Conservation (phyloP, 2,329 filamentous ascomycete species). For the Amauroascus verrucosus region DNA sequence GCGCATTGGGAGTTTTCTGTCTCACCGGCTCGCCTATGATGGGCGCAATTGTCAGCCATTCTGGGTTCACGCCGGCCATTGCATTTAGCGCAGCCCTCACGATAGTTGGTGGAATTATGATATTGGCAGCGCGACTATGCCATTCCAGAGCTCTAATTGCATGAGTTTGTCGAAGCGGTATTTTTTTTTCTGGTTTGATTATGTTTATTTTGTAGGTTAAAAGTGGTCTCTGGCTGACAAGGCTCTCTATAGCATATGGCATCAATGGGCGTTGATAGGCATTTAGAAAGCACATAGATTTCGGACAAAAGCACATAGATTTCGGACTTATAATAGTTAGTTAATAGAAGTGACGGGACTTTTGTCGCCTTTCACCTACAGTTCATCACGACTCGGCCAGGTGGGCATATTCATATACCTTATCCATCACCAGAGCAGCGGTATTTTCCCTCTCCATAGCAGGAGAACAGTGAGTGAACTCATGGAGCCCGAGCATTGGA, state of each 20-base stretch:
- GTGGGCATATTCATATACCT: too few relatives aligned
- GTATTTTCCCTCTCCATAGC: too few relatives aligned
- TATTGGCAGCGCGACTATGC: slow-evolving; percentile 9
- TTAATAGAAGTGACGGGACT: too few relatives aligned
- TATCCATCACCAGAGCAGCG: too few relatives aligned
- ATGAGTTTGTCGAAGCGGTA: background rate
- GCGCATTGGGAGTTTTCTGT: slow-evolving; percentile 13
- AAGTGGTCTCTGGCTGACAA: background rate
- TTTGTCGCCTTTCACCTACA: too few relatives aligned
- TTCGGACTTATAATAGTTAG: background rate
- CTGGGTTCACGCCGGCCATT: slow-evolving; percentile 11
- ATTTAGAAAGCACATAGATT: background rate
- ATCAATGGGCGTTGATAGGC: background rate
- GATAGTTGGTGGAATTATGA: slow-evolving; percentile 6
- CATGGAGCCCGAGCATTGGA: too few relatives aligned
- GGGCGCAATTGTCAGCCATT: slow-evolving; percentile 12
- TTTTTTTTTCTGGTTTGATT: background rate
- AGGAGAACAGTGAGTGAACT: too few relatives aligned
- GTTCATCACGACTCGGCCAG: too few relatives aligned
- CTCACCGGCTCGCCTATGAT: slow-evolving; percentile 16
- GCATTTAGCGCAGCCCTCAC: slow-evolving; percentile 12
- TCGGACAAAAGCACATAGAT: background rate
- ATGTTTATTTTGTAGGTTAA: too few relatives aligned
- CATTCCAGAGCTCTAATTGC: slow-evolving; percentile 13
- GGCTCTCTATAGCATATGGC: background rate